Evolutionary conservation across 2,329 filamentous ascomycete species (phyloP), one percentile per base, ranked within the genome.

Genomic region (Paraphaeosphaeria sporulosa): DNA sequence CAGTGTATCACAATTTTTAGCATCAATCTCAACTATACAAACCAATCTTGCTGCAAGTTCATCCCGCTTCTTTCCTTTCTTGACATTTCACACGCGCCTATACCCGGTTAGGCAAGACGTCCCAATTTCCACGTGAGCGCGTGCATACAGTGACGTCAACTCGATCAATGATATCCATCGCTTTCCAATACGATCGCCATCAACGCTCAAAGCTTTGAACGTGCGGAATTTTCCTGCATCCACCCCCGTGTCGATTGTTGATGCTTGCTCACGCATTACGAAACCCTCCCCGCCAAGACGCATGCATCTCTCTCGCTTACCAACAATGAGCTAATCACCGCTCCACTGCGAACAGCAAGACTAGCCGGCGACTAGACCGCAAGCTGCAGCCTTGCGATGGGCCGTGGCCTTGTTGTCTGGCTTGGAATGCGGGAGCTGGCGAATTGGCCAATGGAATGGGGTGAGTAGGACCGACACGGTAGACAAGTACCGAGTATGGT

Each of bases 261-360:
- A 23, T 52, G 34, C 34, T 52, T 36, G 40, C 40, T 52, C 36
- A 40, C 34, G 5, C 17, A 9, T 52, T 52, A 52, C 49, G 7
- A 10, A 34, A 32, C 23, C 13, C 7, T 6, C 17, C 12, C 5
- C 25, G 30, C 23, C 5, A 17, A 15, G 30, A 9, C 1, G 10
- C 48, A 34, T 25, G 57, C 19, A 55, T 59, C 53, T 38, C 25
- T n/a, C 57, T 17, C 27, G 3, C 49, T 67, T 64, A 64, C 58
- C 54, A 67, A 67, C 65, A 59, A 40, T 67, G 55, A 63, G 40
- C 30, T 62, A 64, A 64, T 58, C 38, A n/a, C 6, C 30, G 51
- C 51, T 44, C 51, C 25, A 44, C 30, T 32, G 23, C 23, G 40
- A 34, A 52, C 34, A 32, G 38, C 32, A 40, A 10, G 12, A 30